phyloP scores from a whole-genome alignment of 306 rosid genomes.

The Mucuna pruriens region DNA sequence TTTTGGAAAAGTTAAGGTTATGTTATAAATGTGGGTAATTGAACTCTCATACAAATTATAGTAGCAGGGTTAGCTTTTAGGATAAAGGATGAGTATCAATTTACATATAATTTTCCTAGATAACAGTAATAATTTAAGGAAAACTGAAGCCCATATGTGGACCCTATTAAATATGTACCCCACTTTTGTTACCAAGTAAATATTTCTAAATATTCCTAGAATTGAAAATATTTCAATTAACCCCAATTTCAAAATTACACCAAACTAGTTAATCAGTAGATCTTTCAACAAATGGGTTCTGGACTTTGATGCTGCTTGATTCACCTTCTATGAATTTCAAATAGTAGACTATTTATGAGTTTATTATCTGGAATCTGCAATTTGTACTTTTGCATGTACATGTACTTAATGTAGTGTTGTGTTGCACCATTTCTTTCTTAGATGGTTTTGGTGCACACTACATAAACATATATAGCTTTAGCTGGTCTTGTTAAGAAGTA shows the following conservation, averaged over 20 bases:
- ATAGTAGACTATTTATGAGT: not conserved
- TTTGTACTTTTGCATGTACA: not conserved
- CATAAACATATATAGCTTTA: not conserved
- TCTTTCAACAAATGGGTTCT: not conserved
- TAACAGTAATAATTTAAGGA: not conserved
- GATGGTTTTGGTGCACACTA: slow-evolving; percentile 10
- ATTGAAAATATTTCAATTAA: not conserved
- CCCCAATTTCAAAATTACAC: not conserved
- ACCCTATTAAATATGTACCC: not conserved
- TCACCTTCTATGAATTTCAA: not conserved
- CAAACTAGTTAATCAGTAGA: not conserved
- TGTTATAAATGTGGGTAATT: not conserved
- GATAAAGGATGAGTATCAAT: not conserved
- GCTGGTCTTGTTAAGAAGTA: not conserved
- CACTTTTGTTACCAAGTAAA: not conserved
- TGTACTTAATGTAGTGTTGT: not conserved
- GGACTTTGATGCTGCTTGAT: not conserved
- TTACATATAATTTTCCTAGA: not conserved
- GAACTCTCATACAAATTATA: not conserved
- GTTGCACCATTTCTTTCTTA: not conserved
- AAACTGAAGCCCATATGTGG: not conserved
- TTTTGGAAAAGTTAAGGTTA: not conserved
- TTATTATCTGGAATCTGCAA: not conserved
- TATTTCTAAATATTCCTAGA: not conserved
- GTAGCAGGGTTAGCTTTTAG: not conserved